A percentile compares a stretch with the other conserved stretches of the same genome.
Conservation (phyloP, 345 rosid genomes). For the Aurinia saxatilis region DNA sequence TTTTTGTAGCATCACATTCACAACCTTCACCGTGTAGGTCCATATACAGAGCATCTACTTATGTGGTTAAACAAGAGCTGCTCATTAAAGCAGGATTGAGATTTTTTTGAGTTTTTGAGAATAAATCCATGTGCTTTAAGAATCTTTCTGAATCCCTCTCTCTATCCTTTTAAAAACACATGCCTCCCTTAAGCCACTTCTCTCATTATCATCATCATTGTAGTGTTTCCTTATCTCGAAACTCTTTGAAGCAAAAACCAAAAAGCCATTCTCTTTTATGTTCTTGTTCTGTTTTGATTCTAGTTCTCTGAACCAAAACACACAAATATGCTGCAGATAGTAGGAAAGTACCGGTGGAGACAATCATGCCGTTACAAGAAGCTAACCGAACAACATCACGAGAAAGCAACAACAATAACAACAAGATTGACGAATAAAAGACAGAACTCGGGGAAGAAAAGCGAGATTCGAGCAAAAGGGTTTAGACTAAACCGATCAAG, state of each 20-base stretch:
- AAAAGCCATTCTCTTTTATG: background rate
- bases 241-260: background rate
- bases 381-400: conserved; percentile 19
- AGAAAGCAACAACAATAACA: conserved; percentile 9
- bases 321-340: conserved; percentile 15
- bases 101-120: conserved; percentile 3
- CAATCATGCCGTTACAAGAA: conserved; percentile 36
- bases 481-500: conserved; percentile 47
- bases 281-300: background rate
- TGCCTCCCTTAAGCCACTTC: conserved; percentile 8
- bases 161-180: conserved; percentile 10
- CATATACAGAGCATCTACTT: conserved; percentile 27
- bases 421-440: conserved; percentile 33
- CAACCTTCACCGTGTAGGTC: conserved; percentile 18
- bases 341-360: conserved; percentile 22
- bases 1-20: conserved; percentile 20
- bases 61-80: conserved; percentile 27
- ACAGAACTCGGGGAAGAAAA: conserved; percentile 37
- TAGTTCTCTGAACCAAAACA: background rate
- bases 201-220: conserved; percentile 9
- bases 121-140: conserved; percentile 27
- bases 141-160: conserved; percentile 24
- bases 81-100: conserved; percentile 1
- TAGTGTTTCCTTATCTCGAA: conserved; percentile 8
- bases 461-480: conserved; percentile 39